These are phyloP conservation scores for Blastomyces silverae DNA, from an alignment of 2,329 filamentous ascomycete species.

Conservation along the genomic window DNA sequence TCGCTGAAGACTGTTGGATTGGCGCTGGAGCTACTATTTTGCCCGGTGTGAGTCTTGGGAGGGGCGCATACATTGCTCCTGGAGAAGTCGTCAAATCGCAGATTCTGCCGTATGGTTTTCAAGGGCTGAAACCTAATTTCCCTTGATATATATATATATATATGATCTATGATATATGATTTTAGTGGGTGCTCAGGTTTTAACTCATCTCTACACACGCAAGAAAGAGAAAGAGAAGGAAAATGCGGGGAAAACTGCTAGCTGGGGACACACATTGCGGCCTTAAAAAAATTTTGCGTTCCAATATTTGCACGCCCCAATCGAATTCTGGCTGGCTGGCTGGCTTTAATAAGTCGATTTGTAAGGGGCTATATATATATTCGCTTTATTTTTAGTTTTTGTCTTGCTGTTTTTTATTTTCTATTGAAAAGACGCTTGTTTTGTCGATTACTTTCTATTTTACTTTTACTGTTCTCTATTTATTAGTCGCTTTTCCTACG, in stretches of 20 bases:
- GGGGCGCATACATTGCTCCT: conserved; percentile 41
- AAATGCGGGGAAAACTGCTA: not conserved
- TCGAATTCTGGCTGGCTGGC: not conserved
- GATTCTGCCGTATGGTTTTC: conserved; percentile 39
- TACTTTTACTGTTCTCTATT: not conserved
- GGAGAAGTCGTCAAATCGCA: conserved; percentile 42
- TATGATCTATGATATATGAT: conserved; percentile 4
- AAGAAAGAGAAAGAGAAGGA: not conserved
- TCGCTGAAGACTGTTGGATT: conserved; percentile 66
- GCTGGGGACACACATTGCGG: not conserved
- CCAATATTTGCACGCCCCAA: not conserved
- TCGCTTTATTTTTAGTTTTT: not conserved
- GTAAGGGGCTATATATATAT: not conserved
- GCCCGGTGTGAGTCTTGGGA: conserved; percentile 39
- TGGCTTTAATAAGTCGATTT: not conserved
- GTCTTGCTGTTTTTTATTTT: not conserved
- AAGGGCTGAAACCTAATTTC: conserved; percentile 38
- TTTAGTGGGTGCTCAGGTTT: not conserved
- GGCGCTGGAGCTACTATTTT: conserved; percentile 56
- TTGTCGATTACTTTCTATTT: not conserved
- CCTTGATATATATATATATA: conserved; percentile 14
- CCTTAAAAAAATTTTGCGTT: not conserved
- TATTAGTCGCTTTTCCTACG: not conserved
- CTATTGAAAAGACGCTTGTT: not conserved
- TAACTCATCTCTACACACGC: not conserved